Conservation (phyloP, 2,329 filamentous ascomycete species). For the Kalaharituber pfeilii region DNA sequence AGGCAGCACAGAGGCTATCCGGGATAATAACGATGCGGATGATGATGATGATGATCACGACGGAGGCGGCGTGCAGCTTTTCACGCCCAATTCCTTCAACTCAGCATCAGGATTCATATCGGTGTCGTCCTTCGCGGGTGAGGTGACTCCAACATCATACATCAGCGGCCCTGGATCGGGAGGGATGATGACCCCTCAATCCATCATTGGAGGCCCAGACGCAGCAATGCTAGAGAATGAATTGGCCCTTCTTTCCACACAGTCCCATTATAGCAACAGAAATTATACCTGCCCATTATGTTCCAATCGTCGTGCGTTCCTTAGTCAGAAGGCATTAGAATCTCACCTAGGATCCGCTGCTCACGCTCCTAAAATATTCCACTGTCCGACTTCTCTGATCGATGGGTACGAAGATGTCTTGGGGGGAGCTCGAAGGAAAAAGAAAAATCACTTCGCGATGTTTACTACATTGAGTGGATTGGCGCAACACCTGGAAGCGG, state of each 20-base stretch:
- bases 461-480: slow-evolving; percentile 5
- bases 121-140: no score
- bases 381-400: slow-evolving; percentile 2
- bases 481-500: slow-evolving; percentile 4
- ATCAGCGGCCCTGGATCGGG: no score
- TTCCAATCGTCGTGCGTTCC: neutral
- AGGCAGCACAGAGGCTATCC: neutral
- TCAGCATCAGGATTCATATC: neutral
- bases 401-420: no score
- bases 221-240: neutral
- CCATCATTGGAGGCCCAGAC: neutral
- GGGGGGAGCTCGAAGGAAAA: neutral
- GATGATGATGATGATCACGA: neutral
- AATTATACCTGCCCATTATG: neutral
- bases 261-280: neutral
- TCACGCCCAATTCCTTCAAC: neutral
- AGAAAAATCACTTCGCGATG: neutral
- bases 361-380: slow-evolving; percentile 7
- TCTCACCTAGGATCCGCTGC: neutral
- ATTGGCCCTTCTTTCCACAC: neutral
- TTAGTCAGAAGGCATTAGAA: neutral
- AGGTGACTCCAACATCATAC: no score
- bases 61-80: neutral
- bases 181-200: neutral
- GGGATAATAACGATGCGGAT: neutral